These are phyloP conservation scores for Metroxylon sagu DNA, from an alignment of 176 grass and related monocot genomes.

Conservation along the genomic window DNA sequence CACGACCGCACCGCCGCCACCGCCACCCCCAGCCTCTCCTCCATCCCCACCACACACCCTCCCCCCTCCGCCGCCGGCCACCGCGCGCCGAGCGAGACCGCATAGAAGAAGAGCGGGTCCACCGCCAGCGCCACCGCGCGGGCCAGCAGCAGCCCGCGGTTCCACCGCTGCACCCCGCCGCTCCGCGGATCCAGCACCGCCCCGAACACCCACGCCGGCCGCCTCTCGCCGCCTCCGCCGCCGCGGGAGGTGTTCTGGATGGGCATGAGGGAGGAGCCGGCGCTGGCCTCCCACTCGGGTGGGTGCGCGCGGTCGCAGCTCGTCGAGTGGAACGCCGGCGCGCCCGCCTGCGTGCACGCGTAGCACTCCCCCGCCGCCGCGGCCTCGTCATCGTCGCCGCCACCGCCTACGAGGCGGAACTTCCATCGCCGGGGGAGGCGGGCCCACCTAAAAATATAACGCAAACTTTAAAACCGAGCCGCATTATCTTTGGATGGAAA, in stretches of 20 bases:
- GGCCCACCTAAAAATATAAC: no score
- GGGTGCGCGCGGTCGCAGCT: conserved; percentile 77
- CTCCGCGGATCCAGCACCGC: conserved; percentile 79
- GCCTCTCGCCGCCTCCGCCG: neutral
- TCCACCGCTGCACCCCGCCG: conserved; percentile 75
- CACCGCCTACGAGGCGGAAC: no score
- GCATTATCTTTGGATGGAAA: no score
- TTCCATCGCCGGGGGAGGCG: no score
- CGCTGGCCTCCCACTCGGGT: conserved; percentile 78
- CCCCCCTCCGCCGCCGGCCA: conserved; percentile 8
- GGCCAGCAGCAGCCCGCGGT: conserved; percentile 66
- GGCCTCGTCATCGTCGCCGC: neutral
- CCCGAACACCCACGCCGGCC: conserved; percentile 46
- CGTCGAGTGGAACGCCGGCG: conserved; percentile 87
- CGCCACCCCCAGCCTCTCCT: conserved; percentile 39
- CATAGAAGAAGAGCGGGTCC: conserved; percentile 97
- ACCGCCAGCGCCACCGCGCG: conserved; percentile 63
- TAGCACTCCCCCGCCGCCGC: conserved; percentile 51
- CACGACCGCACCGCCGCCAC: conserved; percentile 50
- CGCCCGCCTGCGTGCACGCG: conserved; percentile 89
- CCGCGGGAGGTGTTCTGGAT: conserved; percentile 34
- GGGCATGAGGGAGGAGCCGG: conserved; percentile 82
- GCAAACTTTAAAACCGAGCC: no score
- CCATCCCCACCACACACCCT: conserved; percentile 45
- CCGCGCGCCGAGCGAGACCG: conserved; percentile 35